Base-by-base conservation (phyloP, 306 rosid species). In the Lagenaria siceraria region DNA sequence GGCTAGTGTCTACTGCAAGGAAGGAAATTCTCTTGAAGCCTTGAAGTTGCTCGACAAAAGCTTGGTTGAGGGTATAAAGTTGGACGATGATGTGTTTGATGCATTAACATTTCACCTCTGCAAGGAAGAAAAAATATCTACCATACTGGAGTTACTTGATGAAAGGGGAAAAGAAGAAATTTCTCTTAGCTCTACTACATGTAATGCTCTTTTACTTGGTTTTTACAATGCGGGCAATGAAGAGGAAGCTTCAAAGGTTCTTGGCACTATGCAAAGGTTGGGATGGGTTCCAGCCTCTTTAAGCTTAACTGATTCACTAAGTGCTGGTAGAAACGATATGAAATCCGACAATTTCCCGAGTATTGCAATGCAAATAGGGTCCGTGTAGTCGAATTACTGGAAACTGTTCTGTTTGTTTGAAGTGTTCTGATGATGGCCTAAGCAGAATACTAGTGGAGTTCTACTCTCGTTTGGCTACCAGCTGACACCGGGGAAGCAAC, bases 1-100 rank as follows among this genome's bases (percentile, higher is more conserved):
- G 31, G 77, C 79, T 42, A 85, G 80, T 78, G 80, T 85, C 63
- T 79, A 81, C 79, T 86, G 84, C 71, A 74, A 81, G 54, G 89
- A 81, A 74, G 87, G 84, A 36, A 75, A 79, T 11, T 18, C 66
- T 56, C 15, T 71, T 40, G 80, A 79, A 51, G 82, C 84, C 9
- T 78, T 83, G 35, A 83, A 80, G 75, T 35, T 79, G 75, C 76
- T 73, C 19, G 84, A 86, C 80, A 85, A 81, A 74, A 61, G 73
- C 63, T 79, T 77, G 54, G 74, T 73, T 8, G 78, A 81, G 69
- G 80, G 70, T 74, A 61, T 80, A 80, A 78, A 75, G 18, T 61
- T 55, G 64, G 21, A 21, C 48, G 48, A 7, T 73, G 49, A 70
- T 46, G 58, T 70, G 56, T 25, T 43, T 13, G 82, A 86, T 60